Percentiles rank a stretch among this genome's conserved stretches.
Evolutionary conservation across 768 basidiomycete species (phyloP).

Genomic region (Termitomyces heimii): DNA sequence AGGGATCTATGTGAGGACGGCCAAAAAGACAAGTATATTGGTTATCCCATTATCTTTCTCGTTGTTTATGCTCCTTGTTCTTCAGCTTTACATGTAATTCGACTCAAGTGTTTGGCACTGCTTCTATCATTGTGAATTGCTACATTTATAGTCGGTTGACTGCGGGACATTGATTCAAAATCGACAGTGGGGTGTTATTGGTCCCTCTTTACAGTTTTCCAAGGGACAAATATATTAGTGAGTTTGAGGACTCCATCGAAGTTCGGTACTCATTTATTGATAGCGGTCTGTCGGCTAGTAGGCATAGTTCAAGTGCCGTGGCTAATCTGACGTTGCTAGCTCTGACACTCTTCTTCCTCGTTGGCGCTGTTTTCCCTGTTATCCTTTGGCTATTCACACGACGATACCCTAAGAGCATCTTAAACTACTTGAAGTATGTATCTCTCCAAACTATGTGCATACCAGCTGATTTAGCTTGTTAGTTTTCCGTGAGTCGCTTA

Average conservation of each 20-base stretch:
- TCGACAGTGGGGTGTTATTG: constrained; percentile 58
- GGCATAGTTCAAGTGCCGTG: not conserved
- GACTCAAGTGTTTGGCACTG: constrained; percentile 45
- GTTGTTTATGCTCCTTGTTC: not conserved
- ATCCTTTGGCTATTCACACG: constrained; percentile 57
- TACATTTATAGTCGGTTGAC: not conserved
- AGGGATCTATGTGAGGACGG: constrained; percentile 41
- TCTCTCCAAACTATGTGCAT: not conserved
- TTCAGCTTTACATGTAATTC: constrained; percentile 44
- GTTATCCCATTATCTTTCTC: not conserved
- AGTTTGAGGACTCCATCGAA: constrained; percentile 12
- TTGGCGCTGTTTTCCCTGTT: constrained; percentile 63
- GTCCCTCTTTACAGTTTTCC: constrained; percentile 54
- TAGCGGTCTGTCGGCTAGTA: constrained; percentile 14
- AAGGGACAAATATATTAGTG: constrained; percentile 55
- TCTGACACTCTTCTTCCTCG: constrained; percentile 65
- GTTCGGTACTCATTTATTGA: not conserved
- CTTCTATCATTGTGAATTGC: constrained; percentile 55
- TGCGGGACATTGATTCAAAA: constrained; percentile 10
- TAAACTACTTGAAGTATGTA: constrained; percentile 67
- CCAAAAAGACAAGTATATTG: constrained; percentile 37
- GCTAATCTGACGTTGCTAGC: constrained; percentile 23
- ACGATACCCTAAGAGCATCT: constrained; percentile 53
- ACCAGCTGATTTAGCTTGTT: not conserved
- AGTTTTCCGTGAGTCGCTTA: constrained; percentile 40